Conservation (phyloP, 2,329 filamentous ascomycete genomes). For the Didymella exigua region DNA sequence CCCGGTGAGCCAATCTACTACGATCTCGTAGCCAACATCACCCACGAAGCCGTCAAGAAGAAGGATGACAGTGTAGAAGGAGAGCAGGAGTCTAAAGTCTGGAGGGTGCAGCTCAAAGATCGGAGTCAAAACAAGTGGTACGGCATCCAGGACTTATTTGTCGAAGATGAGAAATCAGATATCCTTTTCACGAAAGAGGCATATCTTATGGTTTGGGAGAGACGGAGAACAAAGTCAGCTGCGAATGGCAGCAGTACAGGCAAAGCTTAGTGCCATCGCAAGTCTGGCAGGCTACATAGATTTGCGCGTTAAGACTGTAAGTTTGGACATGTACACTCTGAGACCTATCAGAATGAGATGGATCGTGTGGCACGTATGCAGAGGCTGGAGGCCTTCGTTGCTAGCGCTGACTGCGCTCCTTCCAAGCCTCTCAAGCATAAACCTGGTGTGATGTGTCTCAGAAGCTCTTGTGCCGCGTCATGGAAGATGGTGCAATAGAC, state of each 20-base stretch:
- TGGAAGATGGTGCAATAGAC: background rate
- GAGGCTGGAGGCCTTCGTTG: background rate
- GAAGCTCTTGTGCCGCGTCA: background rate
- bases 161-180: conserved; percentile 87
- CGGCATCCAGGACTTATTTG: conserved; percentile 90
- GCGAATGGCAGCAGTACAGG: conserved; percentile 23
- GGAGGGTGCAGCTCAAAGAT: conserved; percentile 89
- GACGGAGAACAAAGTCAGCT: conserved; percentile 59
- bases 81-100: conserved; percentile 88
- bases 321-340: background rate
- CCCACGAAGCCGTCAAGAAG: conserved; percentile 78
- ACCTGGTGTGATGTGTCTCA: background rate
- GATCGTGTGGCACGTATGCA: background rate
- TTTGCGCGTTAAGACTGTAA: background rate
- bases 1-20: conserved; percentile 87
- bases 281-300: background rate
- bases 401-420: conserved; percentile 3
- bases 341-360: conserved; percentile 12
- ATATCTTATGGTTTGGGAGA: conserved; percentile 96
- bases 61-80: conserved; percentile 84
- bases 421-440: background rate
- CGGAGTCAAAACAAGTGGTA: conserved; percentile 86
- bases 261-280: conserved; percentile 9
- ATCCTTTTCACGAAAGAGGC: conserved; percentile 90
- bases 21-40: conserved; percentile 94